phyloP scores from a whole-genome alignment of 306 rosid species.

The Dalbergia cochinchinensis region DNA sequence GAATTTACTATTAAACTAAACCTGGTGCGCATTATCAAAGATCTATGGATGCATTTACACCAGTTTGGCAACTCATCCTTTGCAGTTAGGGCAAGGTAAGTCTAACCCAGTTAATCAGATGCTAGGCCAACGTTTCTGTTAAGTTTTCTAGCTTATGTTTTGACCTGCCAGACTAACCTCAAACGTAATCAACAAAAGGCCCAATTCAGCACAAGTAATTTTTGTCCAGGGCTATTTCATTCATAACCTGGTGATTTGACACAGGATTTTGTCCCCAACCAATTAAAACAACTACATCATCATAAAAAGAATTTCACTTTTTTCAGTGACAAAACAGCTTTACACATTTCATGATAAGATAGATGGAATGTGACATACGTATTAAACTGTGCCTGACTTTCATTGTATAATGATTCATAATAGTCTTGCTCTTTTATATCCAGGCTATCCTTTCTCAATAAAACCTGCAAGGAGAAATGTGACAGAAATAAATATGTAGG shows the following conservation, averaged over 20 bases:
- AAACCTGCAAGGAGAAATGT: slow-evolving; percentile 63
- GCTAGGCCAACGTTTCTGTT: neutral
- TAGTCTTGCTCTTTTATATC: slow-evolving; percentile 87
- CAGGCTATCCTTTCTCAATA: slow-evolving; percentile 77
- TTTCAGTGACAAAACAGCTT: slow-evolving; percentile 3
- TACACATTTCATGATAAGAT: slow-evolving; percentile 16
- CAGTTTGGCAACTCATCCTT: neutral
- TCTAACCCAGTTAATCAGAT: neutral
- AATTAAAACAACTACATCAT: slow-evolving; percentile 3
- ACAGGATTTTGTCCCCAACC: neutral
- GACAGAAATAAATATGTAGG: slow-evolving; percentile 30
- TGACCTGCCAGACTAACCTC: neutral
- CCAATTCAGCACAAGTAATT: neutral
- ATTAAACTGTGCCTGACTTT: slow-evolving; percentile 85
- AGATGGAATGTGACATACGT: slow-evolving; percentile 61
- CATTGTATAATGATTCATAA: slow-evolving; percentile 86
- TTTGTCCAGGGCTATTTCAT: neutral
- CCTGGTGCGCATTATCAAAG: neutral
- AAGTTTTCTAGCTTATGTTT: slow-evolving; percentile 13
- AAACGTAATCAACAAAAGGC: slow-evolving; percentile 21
- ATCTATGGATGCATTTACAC: neutral
- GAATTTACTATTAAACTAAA: neutral
- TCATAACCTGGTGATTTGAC: slow-evolving; percentile 19
- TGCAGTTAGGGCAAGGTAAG: neutral
- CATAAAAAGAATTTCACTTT: neutral